Evolutionary conservation across 2,329 filamentous ascomycete species (phyloP).

Genomic region (Pseudopyrenochaeta lycopersici): DNA sequence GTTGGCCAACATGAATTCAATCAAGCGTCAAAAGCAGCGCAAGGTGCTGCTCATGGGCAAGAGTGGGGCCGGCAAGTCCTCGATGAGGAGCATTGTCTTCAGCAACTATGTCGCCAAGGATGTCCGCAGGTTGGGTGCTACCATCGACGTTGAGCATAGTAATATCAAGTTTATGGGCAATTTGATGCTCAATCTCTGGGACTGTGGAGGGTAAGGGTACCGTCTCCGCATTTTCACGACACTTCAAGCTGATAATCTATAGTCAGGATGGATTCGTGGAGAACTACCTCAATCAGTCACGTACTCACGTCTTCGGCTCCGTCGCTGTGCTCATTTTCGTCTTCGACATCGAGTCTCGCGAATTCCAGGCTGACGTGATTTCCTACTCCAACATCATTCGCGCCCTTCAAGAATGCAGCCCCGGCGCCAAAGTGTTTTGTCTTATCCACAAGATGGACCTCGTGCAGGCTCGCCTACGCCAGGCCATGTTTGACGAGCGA

Average conservation of each 20-base stretch:
- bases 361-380: conserved; percentile 90
- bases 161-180: conserved; percentile 99
- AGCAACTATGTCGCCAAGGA: conserved; percentile 98
- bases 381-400: conserved; percentile 92
- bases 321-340: conserved; percentile 98
- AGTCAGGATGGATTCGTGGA: conserved; percentile 99
- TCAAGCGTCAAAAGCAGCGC: conserved; percentile 62
- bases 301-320: conserved; percentile 94
- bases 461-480: conserved; percentile 80
- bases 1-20: conserved; percentile 43
- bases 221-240: not conserved
- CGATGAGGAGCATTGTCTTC: conserved; percentile 98
- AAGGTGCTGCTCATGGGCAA: conserved; percentile 77
- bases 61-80: conserved; percentile 96
- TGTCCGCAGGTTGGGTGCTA: conserved; percentile 89
- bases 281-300: conserved; percentile 95
- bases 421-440: conserved; percentile 84
- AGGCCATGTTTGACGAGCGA: conserved; percentile 84
- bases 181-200: conserved; percentile 96
- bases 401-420: conserved; percentile 86
- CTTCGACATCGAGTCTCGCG: conserved; percentile 96
- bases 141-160: conserved; percentile 97
- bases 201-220: conserved; percentile 81
- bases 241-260: conserved; percentile 19
- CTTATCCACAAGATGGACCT: conserved; percentile 99